Base-by-base conservation (phyloP, 75 land plant species). In the Pinus taeda region DNA sequence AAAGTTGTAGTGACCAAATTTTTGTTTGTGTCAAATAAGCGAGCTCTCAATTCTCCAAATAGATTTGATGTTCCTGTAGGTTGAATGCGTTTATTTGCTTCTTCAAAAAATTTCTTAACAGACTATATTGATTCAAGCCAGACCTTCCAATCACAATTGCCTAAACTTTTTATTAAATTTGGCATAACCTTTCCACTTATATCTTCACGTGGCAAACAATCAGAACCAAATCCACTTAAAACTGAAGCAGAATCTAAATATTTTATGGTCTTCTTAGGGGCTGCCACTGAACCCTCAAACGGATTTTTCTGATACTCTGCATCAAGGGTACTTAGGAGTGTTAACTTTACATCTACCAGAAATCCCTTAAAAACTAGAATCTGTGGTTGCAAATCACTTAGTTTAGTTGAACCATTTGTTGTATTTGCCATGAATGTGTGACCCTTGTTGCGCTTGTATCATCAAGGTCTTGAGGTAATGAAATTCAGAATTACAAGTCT, bases 281-380 rank as follows among this genome's bases (percentile, higher is more conserved):
- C 98, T 69, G 80, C 86, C 71, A 88, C 78, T 60, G 90, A 82
- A 75, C 99, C 99, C 98, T 96, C 98, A 83, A 80, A 97, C 61
- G 98, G 98, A 70, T 97, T 97, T 76, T 97, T 97, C 71, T 95
- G 95, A 88, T 85, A 93, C 78, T 97, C 99, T 22, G 98, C 88
- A 75, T 97, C 98, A 59, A 97, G 86, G 63, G 92, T 89, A 84
- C 89, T 93, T 69, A 91, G 91, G 77, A 95, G 94, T 36, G 98
- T 93, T 75, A 98, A 93, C 74, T 97, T 97, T 57, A 97, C 95
- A 88, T 97, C 99, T 49, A 86, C 60, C 6, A 97, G 78, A 82
- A 93, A 97, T 22, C 85, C 93, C 74, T 95, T 97, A 18, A 97
- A 26, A 26, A 26, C 26, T 26, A 26, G 26, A 26, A 26, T 26